Conservation (phyloP, 257 asterid genomes). For the Mentha longifolia region DNA sequence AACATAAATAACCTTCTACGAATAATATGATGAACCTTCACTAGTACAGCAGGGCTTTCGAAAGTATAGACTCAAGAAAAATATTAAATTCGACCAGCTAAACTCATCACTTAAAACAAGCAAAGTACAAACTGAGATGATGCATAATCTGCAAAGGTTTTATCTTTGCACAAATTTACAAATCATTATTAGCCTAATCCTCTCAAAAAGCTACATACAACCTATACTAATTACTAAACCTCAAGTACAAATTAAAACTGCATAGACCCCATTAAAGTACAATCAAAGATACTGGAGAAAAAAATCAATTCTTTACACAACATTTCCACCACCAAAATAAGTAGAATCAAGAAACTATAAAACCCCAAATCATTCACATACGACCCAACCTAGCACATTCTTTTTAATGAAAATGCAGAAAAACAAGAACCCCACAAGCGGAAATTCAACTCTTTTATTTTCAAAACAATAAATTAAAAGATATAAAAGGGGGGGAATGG, state of each 20-base stretch:
- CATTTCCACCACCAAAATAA: constrained; percentile 21
- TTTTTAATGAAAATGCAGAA: constrained; percentile 22
- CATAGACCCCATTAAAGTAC: constrained; percentile 18
- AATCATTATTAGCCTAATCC: constrained; percentile 2
- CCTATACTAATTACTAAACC: not conserved
- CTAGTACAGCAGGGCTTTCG: not conserved
- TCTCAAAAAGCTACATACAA: not conserved
- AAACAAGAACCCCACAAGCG: not conserved
- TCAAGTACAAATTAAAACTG: not conserved
- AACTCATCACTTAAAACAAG: constrained; percentile 5
- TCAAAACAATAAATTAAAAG: not conserved
- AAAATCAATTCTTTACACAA: constrained; percentile 9
- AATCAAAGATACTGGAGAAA: not conserved
- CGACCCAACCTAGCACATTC: not conserved
- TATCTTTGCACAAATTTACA: constrained; percentile 14
- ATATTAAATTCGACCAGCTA: not conserved
- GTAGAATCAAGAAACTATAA: constrained; percentile 31
- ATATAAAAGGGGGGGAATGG: not conserved
- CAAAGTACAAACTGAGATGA: constrained; percentile 6
- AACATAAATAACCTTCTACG: not conserved
- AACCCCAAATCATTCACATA: constrained; percentile 21
- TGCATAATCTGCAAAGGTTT: constrained; percentile 5
- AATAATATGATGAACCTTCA: constrained; percentile 1
- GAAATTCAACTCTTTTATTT: not conserved
- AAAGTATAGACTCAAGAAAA: constrained; percentile 1